Percentiles rank a stretch among this genome's conserved stretches.
Evolutionary conservation across 306 rosid species (phyloP).

Genomic region (Cucumis sativus): Cucumber_9930_V3 NC_026656.2:20086001-20086500

Average conservation of each 20-base stretch:
- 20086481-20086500: too few relatives aligned
- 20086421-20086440: too few relatives aligned
- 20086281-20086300: background rate
- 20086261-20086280: background rate
- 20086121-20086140: slow-evolving; percentile 18
- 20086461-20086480: too few relatives aligned
- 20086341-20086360: too few relatives aligned
- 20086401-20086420: too few relatives aligned
- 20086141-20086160: background rate
- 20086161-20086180: slow-evolving; percentile 44
- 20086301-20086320: too few relatives aligned
- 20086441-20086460: too few relatives aligned
- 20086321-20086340: too few relatives aligned
- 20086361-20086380: too few relatives aligned
- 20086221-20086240: background rate
- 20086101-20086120: slow-evolving; percentile 25
- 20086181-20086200: slow-evolving; percentile 46
- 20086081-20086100: slow-evolving; percentile 11
- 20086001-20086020: background rate
- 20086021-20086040: slow-evolving; percentile 10
- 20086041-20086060: background rate
- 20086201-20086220: slow-evolving; percentile 7
- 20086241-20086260: background rate
- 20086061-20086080: background rate
- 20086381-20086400: too few relatives aligned